phyloP scores from a whole-genome alignment of 2,329 filamentous ascomycete genomes.

The Aspergillus costaricaensis region DNA sequence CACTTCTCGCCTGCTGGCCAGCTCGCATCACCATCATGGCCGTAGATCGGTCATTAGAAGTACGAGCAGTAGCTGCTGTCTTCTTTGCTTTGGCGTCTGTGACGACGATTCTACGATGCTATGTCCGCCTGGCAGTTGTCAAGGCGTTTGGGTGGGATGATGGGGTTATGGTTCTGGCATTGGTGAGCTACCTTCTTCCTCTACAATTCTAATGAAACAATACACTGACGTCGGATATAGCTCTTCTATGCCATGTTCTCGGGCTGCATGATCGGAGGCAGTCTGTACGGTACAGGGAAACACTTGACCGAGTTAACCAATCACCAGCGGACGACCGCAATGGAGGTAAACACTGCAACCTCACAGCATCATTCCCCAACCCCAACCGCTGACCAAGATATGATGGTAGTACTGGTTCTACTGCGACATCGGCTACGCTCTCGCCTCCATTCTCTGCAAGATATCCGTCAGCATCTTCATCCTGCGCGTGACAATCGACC shows the following conservation, averaged over 20 bases:
- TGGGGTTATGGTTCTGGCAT: constrained; percentile 33
- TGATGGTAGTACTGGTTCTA: constrained; percentile 46
- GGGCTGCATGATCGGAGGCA: constrained; percentile 24
- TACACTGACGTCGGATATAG: neutral
- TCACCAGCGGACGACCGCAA: constrained; percentile 16
- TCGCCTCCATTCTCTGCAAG: constrained; percentile 48
- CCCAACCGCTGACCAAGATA: neutral
- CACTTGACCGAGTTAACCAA: constrained; percentile 17
- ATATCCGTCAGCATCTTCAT: constrained; percentile 53
- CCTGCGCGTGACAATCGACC: constrained; percentile 48
- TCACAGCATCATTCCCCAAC: too few relatives aligned
- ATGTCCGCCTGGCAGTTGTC: constrained; percentile 44
- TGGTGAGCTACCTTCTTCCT: constrained; percentile 21
- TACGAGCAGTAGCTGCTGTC: constrained; percentile 31
- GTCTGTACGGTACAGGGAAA: constrained; percentile 26
- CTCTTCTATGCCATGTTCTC: constrained; percentile 25
- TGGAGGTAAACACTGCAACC: constrained; percentile 16
- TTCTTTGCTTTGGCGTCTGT: constrained; percentile 46
- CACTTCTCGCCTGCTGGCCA: neutral
- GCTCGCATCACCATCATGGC: constrained; percentile 11
- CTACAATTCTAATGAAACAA: too few relatives aligned
- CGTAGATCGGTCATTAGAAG: constrained; percentile 13
- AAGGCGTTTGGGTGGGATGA: constrained; percentile 43
- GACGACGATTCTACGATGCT: constrained; percentile 42
- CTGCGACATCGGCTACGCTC: constrained; percentile 52